Base-by-base conservation (phyloP, 768 basidiomycete genomes). In the Hemileccinum rubropunctum region DNA sequence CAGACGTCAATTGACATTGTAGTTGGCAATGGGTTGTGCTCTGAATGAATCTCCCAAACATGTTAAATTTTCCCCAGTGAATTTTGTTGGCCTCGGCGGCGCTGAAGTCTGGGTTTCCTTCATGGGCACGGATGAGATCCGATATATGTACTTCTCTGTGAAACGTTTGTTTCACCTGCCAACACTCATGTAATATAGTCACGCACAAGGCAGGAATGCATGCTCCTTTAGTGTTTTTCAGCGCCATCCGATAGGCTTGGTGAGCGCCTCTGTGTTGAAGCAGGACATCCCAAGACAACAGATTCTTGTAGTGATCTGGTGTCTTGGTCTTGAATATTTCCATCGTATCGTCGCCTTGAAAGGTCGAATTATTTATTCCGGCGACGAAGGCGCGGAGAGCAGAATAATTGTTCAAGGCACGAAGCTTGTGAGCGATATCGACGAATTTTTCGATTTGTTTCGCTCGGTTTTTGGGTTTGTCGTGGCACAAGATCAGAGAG, bases 31-130 rank as follows among this genome's bases (percentile, higher is more conserved):
- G 80, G 0, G 79, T 77, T 6, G 93, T 87, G 59, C 79, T 83
- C 44, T 81, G 78, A 48, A 95, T 83, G 60, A 94, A 92, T 52
- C 84, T 79, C 27, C 87, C 94, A 74, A 98, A 88, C 80, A 92
- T 86, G 57, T 86, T 88, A 69, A 89, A 97, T 70, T 98, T 98
- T 23, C 86, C 90, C 95, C 95, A 98, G 61, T 98, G 93, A 47
- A 98, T 88, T 63, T 83, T 83, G 35, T 66, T 73, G 4, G 82
- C 74, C 59, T 90, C 86, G 18, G 78, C 72, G 7, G 82, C 72
- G 54, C 81, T 80, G 54, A 81, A 77, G 58, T 95, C 90, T 3
- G 76, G 74, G 53, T 95, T 94, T 50, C 84, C 88, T 69, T 91
- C 90, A 56, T 97, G 86, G 8, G 92, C 81, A 53, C 84, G 84